Base-by-base conservation (phyloP, 2,329 filamentous ascomycete genomes). In the Ploettnerulaceae sp. region DNA sequence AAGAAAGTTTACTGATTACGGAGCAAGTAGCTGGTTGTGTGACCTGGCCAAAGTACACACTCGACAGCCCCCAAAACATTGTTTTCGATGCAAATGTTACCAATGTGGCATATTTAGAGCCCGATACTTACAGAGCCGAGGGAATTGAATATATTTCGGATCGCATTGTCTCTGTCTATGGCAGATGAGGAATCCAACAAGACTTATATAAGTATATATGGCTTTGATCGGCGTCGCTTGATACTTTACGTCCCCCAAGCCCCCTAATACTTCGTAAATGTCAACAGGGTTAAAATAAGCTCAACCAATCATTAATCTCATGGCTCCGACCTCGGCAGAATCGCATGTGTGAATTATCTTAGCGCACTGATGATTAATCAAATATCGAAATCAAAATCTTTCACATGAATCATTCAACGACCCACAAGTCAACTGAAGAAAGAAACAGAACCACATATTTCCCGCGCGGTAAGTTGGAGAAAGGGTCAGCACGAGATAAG, bases 21-120 rank as follows among this genome's bases (percentile, higher is more conserved):
- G n/a, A n/a, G n/a, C n/a, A n/a, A n/a, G n/a, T 36, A 51, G 54
- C 48, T 11, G 35, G 44, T 12, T 47, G 40, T 32, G 25, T 57
- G 12, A 55, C 59, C 8, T 78, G 73, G 74, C 71, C 71, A 5
- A 49, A 57, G n/a, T 77, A 77, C 57, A 65, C 63, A 0, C 52
- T 63, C 2, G 54, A 59, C 2, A 53, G 63, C 22, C 70, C 71
- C 1, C 26, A 2, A 43, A 67, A 76, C 55, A 60, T 76, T 12
- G 67, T 76, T 1, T 73, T 77, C 45, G 69, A 76, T 49, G 67
- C 67, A 15, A 76, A 77, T 55, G 62, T 55, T 3, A 73, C 69
- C 7, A 53, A 56, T 12, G 15, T 55, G 17, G 50, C 48, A 17
- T 71, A 72, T 53, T 53, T 67, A 41, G 71, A 71, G 53, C 53